Evolutionary conservation across 371 early-diverging fungal genomes (phyloP).

Genomic region (Haplosporangium sp.): DNA sequence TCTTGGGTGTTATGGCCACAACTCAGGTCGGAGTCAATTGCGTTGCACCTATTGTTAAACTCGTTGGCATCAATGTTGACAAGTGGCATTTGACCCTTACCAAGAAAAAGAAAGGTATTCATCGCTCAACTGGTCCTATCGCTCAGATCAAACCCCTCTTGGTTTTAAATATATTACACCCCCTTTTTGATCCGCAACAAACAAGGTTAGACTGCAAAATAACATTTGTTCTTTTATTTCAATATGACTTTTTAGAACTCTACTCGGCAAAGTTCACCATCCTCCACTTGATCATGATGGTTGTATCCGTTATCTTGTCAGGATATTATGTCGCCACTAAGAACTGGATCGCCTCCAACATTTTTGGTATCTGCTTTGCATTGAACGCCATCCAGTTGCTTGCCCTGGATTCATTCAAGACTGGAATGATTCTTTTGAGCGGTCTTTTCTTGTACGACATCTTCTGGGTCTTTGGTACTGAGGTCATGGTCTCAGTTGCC

Average conservation of each 20-base stretch:
- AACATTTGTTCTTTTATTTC: not conserved
- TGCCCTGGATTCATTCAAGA: constrained; percentile 93
- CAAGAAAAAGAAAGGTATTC: constrained; percentile 76
- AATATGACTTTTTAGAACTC: constrained; percentile 57
- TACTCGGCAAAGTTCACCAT: constrained; percentile 80
- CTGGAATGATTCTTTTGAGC: constrained; percentile 91
- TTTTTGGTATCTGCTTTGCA: constrained; percentile 91
- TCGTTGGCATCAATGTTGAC: constrained; percentile 65
- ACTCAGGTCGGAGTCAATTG: constrained; percentile 73
- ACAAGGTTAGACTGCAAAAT: constrained; percentile 1
- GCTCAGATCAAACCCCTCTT: not conserved
- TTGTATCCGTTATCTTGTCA: constrained; percentile 72
- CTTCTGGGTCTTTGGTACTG: constrained; percentile 99
- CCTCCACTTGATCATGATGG: constrained; percentile 72
- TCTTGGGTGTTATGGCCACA: constrained; percentile 85
- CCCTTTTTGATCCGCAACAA: not conserved
- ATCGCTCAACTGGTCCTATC: not conserved
- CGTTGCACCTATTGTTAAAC: constrained; percentile 62
- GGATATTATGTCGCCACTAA: constrained; percentile 86
- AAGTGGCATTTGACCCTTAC: constrained; percentile 79
- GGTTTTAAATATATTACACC: not conserved
- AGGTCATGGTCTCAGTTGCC: constrained; percentile 98
- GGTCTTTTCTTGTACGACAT: constrained; percentile 97
- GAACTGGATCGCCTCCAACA: constrained; percentile 93
- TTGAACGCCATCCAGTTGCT: constrained; percentile 89